Base-by-base conservation (phyloP, 1,139 yeast genomes). In the Geotrichum klebahnii region DNA sequence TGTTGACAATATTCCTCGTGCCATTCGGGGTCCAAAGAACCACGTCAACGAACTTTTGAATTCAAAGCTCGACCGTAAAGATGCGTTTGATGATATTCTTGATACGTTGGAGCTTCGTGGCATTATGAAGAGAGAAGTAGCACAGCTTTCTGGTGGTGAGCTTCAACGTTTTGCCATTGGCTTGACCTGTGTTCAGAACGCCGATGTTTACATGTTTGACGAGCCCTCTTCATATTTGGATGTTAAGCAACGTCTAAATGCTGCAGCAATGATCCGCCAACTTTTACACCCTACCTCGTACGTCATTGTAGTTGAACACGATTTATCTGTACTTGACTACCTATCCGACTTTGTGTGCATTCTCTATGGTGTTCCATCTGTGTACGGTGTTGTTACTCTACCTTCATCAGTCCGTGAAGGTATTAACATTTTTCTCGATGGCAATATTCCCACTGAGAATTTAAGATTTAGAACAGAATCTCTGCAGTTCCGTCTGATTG, bases 361-460 rank as follows among this genome's bases (percentile, higher is more conserved):
- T 62, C 73, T 92, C 55, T 92, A 92, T 68, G 98, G 98, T 75
- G 95, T 88, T 53, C 96, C 98, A 50, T 90, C 98, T 3, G 96
- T 92, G 46, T 92, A 92, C 68, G 98, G 98, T 76, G 97, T 92
- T 57, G 98, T 92, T 48, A 88, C 97, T 16, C 76, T 92, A 66
- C 98, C 98, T 48, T 73, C 95, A 1, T 86, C 96, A 14, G 98
- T 92, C 36, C 87, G 98, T 73, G 98, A 92, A 78, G 98, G 98
- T 74, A 92, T 92, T 70, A 92, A 92, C 69, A 90, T 92, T 67
- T 92, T 92, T 80, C 77, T 92, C 66, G 98, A 92, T 67, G 98
- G 98, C 75, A 92, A 89, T 69, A 89, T 92, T 62, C 97, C 96
- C 51, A 81, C 97, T 26, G 98, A 92, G 72, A 92, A 92, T 70